Base-by-base conservation (phyloP, 2,329 filamentous ascomycete genomes). In the Sclerotinia trifoliorum region DNA sequence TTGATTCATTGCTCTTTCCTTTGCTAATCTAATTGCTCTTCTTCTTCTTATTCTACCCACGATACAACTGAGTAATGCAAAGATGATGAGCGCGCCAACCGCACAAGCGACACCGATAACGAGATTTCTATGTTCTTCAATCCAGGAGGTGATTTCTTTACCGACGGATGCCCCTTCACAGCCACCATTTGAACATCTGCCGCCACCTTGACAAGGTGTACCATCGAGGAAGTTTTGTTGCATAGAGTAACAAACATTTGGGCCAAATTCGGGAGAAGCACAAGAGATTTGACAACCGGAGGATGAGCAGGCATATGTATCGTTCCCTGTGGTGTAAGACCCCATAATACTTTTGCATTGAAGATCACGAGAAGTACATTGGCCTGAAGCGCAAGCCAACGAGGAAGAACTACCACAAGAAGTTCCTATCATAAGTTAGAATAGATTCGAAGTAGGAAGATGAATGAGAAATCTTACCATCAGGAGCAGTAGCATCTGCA, bases 211-310 rank as follows among this genome's bases (percentile, higher is more conserved):
- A 77, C 95, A 99, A 1, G 86, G 81, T 0, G 95, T 98, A 24
- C 95, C 95, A 77, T 99, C 95, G 42, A 98, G 83, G 80, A 96
- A 98, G 80, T 96, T 95, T 78, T 97, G 93, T 77, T 92, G 89
- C 80, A 96, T 86, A 29, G 85, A 85, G 70, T 90, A 89, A 79
- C 93, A 97, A 10, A 85, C 83, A 68, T 86, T 85, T 7, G 81
- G 71, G 10, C 86, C 86, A 68, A 94, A 89, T 68, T 87, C 82
- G 5, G 92, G 88, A 32, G 89, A 90, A 15, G 77, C 76, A 79
- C 95, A 99, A 61, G 88, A 88, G 63, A 98, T 82, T 71, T 86
- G 83, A 80, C 95, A 99, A 62, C 88, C 89, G 48, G 84, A 84
- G 66, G 81, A 83, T 72, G 90, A 87, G 80, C 95, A 99, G 13